A percentile compares a stretch with the other conserved stretches of the same genome.
These are phyloP conservation scores for Aspergillus fischeri DNA, from an alignment of 2,329 filamentous ascomycete genomes.

Conservation along the genomic window DNA sequence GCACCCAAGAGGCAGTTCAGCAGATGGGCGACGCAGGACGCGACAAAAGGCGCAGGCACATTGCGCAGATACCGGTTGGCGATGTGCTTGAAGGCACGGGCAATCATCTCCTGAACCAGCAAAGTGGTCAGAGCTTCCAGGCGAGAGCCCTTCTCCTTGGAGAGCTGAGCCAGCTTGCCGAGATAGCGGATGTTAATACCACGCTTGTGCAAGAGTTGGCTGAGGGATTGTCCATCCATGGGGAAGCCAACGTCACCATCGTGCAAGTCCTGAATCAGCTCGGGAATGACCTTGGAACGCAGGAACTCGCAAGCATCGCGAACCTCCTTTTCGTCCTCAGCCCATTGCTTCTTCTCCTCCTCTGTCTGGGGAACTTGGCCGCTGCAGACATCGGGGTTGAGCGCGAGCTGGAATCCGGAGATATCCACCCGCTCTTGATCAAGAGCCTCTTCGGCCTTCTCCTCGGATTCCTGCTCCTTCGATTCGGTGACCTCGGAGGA, in stretches of 20 bases:
- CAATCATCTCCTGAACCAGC: constrained; percentile 85
- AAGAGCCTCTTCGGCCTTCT: constrained; percentile 37
- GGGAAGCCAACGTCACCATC: constrained; percentile 95
- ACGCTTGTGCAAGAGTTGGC: constrained; percentile 85
- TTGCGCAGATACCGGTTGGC: constrained; percentile 73
- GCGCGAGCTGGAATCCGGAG: constrained; percentile 76
- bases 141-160: constrained; percentile 63
- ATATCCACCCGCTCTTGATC: constrained; percentile 73
- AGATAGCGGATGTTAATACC: constrained; percentile 96
- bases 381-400: constrained; percentile 95
- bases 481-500: constrained; percentile 37
- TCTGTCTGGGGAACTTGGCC: constrained; percentile 86
- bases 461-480: constrained; percentile 35
- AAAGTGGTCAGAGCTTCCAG: constrained; percentile 74
- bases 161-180: constrained; percentile 72
- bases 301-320: constrained; percentile 78
- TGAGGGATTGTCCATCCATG: constrained; percentile 94
- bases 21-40: constrained; percentile 76
- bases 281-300: constrained; percentile 72
- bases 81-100: constrained; percentile 93
- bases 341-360: constrained; percentile 79
- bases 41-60: constrained; percentile 73
- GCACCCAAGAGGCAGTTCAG: constrained; percentile 88
- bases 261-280: constrained; percentile 77
- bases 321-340: constrained; percentile 82